A percentile compares a stretch with the other conserved stretches of the same genome.
Evolutionary conservation across 139 green algal species (phyloP).

Genomic region (Chlorella sorokiniana): DNA sequence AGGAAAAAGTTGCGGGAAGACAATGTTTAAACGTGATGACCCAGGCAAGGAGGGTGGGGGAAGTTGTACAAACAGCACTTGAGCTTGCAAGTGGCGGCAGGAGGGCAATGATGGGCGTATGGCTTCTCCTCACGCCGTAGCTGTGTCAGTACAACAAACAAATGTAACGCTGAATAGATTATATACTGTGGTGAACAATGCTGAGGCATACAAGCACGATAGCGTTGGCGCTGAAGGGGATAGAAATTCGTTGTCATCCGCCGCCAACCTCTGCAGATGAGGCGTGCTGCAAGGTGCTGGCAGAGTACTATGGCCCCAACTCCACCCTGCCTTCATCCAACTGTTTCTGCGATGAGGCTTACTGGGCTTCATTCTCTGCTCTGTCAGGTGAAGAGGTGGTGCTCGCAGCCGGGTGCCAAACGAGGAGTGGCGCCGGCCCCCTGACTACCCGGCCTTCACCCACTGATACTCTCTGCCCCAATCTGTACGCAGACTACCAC

Average conservation of each 20-base stretch:
- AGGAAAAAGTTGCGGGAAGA: too few species aligned
- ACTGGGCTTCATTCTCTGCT: background rate
- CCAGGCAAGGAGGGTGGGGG: background rate
- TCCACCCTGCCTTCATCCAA: constrained; percentile 26
- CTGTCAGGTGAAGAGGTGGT: constrained; percentile 1
- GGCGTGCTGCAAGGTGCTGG: constrained; percentile 1
- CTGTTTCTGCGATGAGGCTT: constrained; percentile 35
- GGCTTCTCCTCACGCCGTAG: too few species aligned
- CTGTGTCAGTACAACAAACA: too few species aligned
- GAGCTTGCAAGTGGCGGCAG: background rate
- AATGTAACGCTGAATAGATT: too few species aligned
- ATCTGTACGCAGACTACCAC: too few species aligned
- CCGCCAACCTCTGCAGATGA: background rate
- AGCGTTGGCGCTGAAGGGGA: background rate
- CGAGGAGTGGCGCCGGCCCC: too few species aligned
- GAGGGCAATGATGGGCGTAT: background rate
- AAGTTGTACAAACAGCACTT: background rate
- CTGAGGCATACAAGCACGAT: background rate
- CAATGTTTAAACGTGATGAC: background rate
- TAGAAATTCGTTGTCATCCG: background rate
- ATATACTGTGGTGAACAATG: too few species aligned
- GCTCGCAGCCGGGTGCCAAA: too few species aligned
- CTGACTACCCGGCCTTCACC: too few species aligned
- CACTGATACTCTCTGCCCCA: too few species aligned
- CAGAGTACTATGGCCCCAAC: constrained; percentile 11